Base-by-base conservation (phyloP, 1,284 basidiomycete species). In the Moesziomyces antarcticus region DNA sequence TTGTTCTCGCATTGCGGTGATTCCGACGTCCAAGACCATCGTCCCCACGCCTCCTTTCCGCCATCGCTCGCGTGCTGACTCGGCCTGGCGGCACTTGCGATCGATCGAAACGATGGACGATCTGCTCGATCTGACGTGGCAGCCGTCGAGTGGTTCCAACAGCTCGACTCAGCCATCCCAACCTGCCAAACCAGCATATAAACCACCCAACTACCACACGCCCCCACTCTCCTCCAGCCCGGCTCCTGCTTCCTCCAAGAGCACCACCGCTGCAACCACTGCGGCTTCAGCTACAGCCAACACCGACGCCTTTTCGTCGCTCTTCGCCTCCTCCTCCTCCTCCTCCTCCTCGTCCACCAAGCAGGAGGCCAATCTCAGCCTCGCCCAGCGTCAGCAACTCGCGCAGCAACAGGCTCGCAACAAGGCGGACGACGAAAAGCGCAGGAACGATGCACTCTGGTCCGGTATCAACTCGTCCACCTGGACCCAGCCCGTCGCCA, bases 51-150 rank as follows among this genome's bases (percentile, higher is more conserved):
- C 30, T 30, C 30, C 30, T 30, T 30, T 30, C 30, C 11, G 8
- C 35, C 13, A 16, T 13, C 35, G 16, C 35, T 18, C 5, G 5
- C 35, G 14, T 37, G 35, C 35, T 37, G 35, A 37, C 16, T 30
- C 6, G 8, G 11, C 30, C 10, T 16, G 13, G 35, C 35, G 35
- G 35, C 35, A 13, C 22, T 49, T 24, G 10, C 22, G 16, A 40
- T 25, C 24, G 30, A 49, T 60, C 60, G 56, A 58, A 48, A 53
- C 42, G 46, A 84, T 84, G 82, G 82, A 84, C 58, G 82, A 84
- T 46, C 62, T 84, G 30, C 71, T 81, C 49, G 79, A 77, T 46
- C 69, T 84, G 35, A 79, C 74, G 51, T 84, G 80, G 79, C 57
- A 72, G 41, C 62, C 66, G 40, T 48, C 65, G 22, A 33, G 41